phyloP scores from a whole-genome alignment of 2,329 filamentous ascomycete genomes.

The Cladosporium austrohemisphaericum region DNA sequence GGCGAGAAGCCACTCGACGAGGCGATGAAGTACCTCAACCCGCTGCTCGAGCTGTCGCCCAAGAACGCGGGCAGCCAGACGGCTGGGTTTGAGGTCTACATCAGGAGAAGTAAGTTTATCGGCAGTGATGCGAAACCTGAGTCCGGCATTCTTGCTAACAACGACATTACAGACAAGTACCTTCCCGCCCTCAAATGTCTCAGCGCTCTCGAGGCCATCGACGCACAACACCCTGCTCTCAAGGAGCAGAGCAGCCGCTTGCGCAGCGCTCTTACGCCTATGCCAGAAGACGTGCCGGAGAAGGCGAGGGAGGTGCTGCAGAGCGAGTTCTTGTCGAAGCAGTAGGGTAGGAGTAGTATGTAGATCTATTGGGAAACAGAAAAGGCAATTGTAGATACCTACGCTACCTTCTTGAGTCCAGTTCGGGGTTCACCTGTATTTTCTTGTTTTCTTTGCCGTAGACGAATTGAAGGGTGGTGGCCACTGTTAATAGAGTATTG shows the following conservation, averaged over 20 bases:
- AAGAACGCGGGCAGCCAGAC: slow-evolving; percentile 77
- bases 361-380: not conserved
- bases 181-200: slow-evolving; percentile 84
- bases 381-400: not conserved
- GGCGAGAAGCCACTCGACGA: slow-evolving; percentile 79
- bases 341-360: not conserved
- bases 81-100: slow-evolving; percentile 84
- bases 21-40: slow-evolving; percentile 79
- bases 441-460: too few relatives aligned
- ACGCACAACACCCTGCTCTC: slow-evolving; percentile 40
- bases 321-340: slow-evolving; percentile 14
- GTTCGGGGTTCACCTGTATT: too few relatives aligned
- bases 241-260: slow-evolving; percentile 11
- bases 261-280: slow-evolving; percentile 5
- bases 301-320: slow-evolving; percentile 12
- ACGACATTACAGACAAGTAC: slow-evolving; percentile 61
- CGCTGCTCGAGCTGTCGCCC: slow-evolving; percentile 77
- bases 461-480: too few relatives aligned
- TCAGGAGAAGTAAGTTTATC: slow-evolving; percentile 67
- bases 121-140: not conserved
- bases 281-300: slow-evolving; percentile 10
- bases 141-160: slow-evolving; percentile 13
- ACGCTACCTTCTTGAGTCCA: too few relatives aligned
- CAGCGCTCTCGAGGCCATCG: slow-evolving; percentile 65
- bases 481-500: too few relatives aligned